A percentile compares a stretch with the other conserved stretches of the same genome.
These are phyloP conservation scores for Phellinidium pouzarii DNA, from an alignment of 1,284 basidiomycete genomes.

Conservation along the genomic window DNA sequence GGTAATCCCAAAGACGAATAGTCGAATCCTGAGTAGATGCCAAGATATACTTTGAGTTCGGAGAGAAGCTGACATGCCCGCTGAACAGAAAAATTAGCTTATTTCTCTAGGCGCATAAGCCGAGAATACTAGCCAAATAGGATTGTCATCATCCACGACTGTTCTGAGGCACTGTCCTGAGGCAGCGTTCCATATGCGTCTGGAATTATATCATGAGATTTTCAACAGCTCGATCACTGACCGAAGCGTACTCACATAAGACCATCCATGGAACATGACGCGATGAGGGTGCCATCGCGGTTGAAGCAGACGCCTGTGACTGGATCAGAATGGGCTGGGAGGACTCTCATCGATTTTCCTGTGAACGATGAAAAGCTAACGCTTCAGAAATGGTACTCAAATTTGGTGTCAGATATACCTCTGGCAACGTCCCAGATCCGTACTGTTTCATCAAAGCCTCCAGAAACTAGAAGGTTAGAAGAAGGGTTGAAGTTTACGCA, in stretches of 20 bases:
- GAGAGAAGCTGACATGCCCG: constrained; percentile 84
- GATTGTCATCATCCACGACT: constrained; percentile 91
- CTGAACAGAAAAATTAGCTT: constrained; percentile 32
- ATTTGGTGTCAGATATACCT: constrained; percentile 40
- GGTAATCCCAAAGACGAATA: constrained; percentile 90
- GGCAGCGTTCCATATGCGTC: constrained; percentile 94
- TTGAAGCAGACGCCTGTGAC: constrained; percentile 93
- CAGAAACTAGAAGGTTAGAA: constrained; percentile 85
- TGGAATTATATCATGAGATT: constrained; percentile 30
- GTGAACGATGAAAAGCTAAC: constrained; percentile 7
- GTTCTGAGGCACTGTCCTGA: constrained; percentile 98
- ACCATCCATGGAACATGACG: constrained; percentile 93
- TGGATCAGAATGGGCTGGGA: constrained; percentile 96
- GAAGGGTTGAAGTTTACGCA: constrained; percentile 88
- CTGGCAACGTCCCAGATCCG: constrained; percentile 92
- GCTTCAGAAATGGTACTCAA: neutral
- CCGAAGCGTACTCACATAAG: constrained; percentile 63
- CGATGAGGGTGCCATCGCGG: constrained; percentile 89
- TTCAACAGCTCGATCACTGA: neutral
- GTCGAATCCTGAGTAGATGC: constrained; percentile 89
- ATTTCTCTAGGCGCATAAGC: neutral
- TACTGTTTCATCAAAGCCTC: constrained; percentile 92
- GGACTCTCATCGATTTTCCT: constrained; percentile 73
- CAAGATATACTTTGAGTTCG: constrained; percentile 85
- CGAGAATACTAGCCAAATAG: constrained; percentile 62